Percentiles rank a stretch among this genome's conserved stretches.
phyloP scores from a whole-genome alignment of 2,329 filamentous ascomycete species.

The Sporothrix sp. region DNA sequence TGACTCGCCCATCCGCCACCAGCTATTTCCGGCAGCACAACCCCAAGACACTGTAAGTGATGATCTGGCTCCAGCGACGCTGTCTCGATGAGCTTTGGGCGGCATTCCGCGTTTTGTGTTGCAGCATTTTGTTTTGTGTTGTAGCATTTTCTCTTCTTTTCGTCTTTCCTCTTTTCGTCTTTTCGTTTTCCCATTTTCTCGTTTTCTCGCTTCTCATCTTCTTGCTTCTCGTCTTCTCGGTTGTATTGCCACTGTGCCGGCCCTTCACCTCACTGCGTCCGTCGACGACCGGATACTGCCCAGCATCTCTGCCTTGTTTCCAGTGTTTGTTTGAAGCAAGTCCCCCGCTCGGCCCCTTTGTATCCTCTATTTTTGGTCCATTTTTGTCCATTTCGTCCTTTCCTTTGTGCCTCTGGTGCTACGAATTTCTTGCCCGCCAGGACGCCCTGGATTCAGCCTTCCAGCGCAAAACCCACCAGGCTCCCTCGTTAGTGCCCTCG shows the following conservation, averaged over 20 bases:
- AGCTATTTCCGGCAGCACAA: constrained; percentile 3
- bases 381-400: too few relatives aligned
- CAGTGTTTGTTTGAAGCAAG: too few relatives aligned
- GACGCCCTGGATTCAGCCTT: background rate
- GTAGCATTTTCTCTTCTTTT: background rate
- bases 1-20: background rate
- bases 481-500: background rate
- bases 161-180: background rate
- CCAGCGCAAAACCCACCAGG: constrained; percentile 2
- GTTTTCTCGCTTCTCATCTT: background rate
- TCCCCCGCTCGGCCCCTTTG: too few relatives aligned
- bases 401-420: background rate
- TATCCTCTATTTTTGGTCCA: too few relatives aligned
- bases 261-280: background rate
- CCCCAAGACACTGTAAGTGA: background rate
- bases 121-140: too few relatives aligned
- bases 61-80: background rate
- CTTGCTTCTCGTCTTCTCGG: background rate
- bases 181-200: background rate
- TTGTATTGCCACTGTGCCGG: background rate
- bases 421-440: background rate
- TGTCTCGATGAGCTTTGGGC: background rate
- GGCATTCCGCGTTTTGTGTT: too few relatives aligned
- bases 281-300: too few relatives aligned
- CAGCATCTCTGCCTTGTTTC: constrained; percentile 1